Evolutionary conservation across 495 filamentous ascomycete genomes (phyloP).

Genomic region (Pseudomonodictys pantanalensis): DNA sequence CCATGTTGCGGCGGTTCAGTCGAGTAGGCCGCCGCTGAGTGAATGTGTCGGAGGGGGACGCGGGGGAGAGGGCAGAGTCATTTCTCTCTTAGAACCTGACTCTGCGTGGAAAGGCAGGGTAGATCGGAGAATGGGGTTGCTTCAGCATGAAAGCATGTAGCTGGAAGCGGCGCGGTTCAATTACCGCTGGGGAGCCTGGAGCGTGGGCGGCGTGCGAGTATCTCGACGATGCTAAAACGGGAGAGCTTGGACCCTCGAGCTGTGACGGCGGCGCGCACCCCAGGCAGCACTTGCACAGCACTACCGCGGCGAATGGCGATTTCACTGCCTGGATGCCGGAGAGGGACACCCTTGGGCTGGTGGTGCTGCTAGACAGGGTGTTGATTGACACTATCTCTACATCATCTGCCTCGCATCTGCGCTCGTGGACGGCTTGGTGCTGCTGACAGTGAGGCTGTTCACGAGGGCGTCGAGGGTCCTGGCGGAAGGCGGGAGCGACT

Average conservation of each 20-base stretch:
- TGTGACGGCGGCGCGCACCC: not conserved
- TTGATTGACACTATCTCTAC: too few relatives aligned
- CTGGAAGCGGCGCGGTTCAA: too few relatives aligned
- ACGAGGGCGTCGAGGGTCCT: too few relatives aligned
- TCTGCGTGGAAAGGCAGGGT: not conserved
- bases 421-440: too few relatives aligned
- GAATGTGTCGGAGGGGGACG: not conserved
- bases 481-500: too few relatives aligned
- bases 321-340: too few relatives aligned
- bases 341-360: too few relatives aligned
- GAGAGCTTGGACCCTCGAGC: slow-evolving; percentile 4
- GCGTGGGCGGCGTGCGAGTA: not conserved
- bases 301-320: not conserved
- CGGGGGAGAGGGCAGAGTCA: slow-evolving; percentile 16
- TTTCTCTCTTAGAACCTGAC: slow-evolving; percentile 1
- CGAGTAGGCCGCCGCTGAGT: slow-evolving; percentile 20
- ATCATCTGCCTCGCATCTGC: too few relatives aligned
- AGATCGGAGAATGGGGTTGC: not conserved
- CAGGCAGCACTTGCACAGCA: not conserved
- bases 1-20: slow-evolving; percentile 13
- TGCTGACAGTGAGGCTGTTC: not conserved
- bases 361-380: too few relatives aligned
- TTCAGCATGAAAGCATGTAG: not conserved
- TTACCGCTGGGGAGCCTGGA: too few relatives aligned
- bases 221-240: slow-evolving; percentile 4